Evolutionary conservation across 2,329 filamentous ascomycete genomes (phyloP), one percentile per base, ranked within the genome.

Genomic region (Arthrobotrys musiformis): DNA sequence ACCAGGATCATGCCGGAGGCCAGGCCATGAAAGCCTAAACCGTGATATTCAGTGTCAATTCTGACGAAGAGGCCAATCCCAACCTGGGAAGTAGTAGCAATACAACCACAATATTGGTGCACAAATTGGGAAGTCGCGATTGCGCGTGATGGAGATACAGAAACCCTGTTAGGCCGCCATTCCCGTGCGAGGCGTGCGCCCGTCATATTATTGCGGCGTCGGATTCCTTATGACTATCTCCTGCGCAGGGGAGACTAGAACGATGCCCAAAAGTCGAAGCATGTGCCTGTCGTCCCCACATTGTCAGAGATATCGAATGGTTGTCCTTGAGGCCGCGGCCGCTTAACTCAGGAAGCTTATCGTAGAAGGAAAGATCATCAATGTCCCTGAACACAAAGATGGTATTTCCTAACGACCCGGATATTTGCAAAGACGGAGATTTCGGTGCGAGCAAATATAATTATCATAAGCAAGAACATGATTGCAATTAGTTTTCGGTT

Each of bases 91-190:
- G 73, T 77, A 70, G 66, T 37, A 76, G 50, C 46, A 69, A 22
- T 56, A 48, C 28, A 24, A 33, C 46, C 17, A 44, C 26, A 35
- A 30, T 44, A 37, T 24, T 28, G 46, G 54, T 63, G 54, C 42
- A 63, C 73, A 33, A 62, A 77, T 77, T 26, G 30, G 73, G 73
- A 77, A 77, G 73, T 70, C 73, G 66, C 73, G 13, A 70, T 70
- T 54, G 42, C 22, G 54, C 26, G 48, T 26, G 63, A 60, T 70
- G 66, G 42, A 77, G 66, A 70, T 70, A 77, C 22, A 22, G 33
- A 44, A 67, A 67, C 73, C 73, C 42, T 70, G 73, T 70, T 77
- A 77, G 73, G 73, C 73, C 73, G 60, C 73, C 73, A 77, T 67
- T 67, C 73, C 73, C 73, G 73, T 68, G 56, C 44, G 66, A 70